phyloP scores from a whole-genome alignment of 2,329 filamentous ascomycete genomes.

The Truncatella angustata region DNA sequence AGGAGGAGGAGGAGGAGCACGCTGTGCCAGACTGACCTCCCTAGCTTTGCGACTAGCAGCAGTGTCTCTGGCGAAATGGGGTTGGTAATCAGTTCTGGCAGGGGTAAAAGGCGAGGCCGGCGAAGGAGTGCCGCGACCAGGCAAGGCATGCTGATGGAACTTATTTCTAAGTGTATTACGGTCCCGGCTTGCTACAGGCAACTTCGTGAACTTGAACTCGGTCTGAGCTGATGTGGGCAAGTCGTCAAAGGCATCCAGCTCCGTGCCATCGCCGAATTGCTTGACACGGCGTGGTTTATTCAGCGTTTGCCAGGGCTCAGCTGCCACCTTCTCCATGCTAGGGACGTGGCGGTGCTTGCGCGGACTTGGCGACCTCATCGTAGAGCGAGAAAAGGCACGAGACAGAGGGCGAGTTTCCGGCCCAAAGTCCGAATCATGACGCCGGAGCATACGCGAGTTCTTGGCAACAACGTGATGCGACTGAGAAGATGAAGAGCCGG shows the following conservation, averaged over 20 bases:
- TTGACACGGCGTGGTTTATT: constrained; percentile 68
- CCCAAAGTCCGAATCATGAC: constrained; percentile 76
- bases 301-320: constrained; percentile 62
- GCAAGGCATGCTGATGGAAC: constrained; percentile 52
- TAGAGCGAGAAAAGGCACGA: constrained; percentile 55
- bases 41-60: constrained; percentile 64
- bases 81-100: constrained; percentile 51
- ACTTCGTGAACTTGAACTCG: constrained; percentile 81
- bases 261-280: constrained; percentile 87
- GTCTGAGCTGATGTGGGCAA: constrained; percentile 80
- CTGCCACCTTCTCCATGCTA: constrained; percentile 36
- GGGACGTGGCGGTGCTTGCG: constrained; percentile 43
- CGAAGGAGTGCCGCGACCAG: constrained; percentile 52
- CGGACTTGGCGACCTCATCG: constrained; percentile 60
- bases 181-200: constrained; percentile 68
- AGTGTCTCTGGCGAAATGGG: constrained; percentile 65
- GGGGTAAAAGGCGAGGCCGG: constrained; percentile 57
- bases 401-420: constrained; percentile 58
- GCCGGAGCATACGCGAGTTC: constrained; percentile 67
- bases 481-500: constrained; percentile 69
- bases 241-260: constrained; percentile 92
- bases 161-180: constrained; percentile 61
- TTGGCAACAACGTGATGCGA: constrained; percentile 79
- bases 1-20: constrained; percentile 46
- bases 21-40: constrained; percentile 60